Base-by-base conservation (phyloP, 1,284 basidiomycete species). In the Leccinum subrobustum region DNA sequence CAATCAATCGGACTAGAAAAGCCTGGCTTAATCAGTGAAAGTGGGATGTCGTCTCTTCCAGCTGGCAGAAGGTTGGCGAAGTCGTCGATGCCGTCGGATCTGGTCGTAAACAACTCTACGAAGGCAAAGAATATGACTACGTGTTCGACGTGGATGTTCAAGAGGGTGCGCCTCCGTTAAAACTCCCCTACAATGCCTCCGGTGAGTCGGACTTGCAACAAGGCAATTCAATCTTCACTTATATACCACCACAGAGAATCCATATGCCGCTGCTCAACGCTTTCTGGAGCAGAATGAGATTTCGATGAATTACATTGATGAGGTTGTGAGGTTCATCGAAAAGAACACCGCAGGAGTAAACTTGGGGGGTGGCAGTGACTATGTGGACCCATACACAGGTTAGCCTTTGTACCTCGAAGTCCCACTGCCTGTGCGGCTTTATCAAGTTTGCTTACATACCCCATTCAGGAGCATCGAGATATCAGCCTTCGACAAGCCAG, bases 61-160 rank as follows among this genome's bases (percentile, higher is more conserved):
- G 82, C 44, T 98, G 96, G 96, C 85, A 92, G 72, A 97, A 96
- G 75, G 87, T 99, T 44, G 97, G 97, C 12, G 91, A 96, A 66
- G 96, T 99, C 4, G 94, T 97, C 3, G 96, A 96, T 70, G 94
- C 94, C 16, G 92, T 97, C 52, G 93, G 95, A 8, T 86, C 89
- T 52, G 86, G 87, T 7, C 83, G 91, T 62, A 98, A 94, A 76
- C 93, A 96, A 74, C 81, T 96, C 5, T 91, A 92, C 73, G 77
- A 93, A 66, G 97, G 97, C 31, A 89, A 90, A 72, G 96, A 98
- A 76, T 99, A 96, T 71, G 97, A 99, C 77, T 96, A 98, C 70
- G 96, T 99, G 7, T 99, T 99, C 70, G 96, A 98, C 70, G 96
- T 99, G 18, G 96, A 98, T 70, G 91, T 98, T 29, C 83, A 93